Percentiles rank a stretch among this genome's conserved stretches.
These are phyloP conservation scores for Pseudocercospora crystallina DNA, from an alignment of 2,329 filamentous ascomycete species.

Conservation along the genomic window DNA sequence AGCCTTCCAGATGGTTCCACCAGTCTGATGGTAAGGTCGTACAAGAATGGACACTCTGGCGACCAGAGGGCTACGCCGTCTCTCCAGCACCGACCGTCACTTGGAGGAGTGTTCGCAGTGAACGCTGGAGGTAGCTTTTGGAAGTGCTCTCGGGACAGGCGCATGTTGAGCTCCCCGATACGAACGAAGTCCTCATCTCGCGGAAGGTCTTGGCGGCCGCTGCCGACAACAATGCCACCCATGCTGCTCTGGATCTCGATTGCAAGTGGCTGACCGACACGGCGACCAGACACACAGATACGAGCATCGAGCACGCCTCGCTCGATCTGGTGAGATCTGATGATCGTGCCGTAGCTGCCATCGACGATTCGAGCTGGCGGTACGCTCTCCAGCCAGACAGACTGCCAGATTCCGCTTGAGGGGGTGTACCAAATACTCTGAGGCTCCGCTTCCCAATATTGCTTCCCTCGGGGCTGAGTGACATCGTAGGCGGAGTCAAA, in stretches of 20 bases:
- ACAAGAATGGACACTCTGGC: conserved; percentile 58
- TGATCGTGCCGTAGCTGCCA: conserved; percentile 58
- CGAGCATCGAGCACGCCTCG: conserved; percentile 52
- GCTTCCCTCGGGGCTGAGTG: conserved; percentile 66
- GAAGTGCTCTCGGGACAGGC: conserved; percentile 45
- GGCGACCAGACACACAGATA: conserved; percentile 52
- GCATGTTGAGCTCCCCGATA: conserved; percentile 50
- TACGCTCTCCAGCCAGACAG: conserved; percentile 66
- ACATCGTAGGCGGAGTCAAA: conserved; percentile 65
- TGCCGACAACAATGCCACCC: conserved; percentile 50
- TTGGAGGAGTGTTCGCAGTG: conserved; percentile 36
- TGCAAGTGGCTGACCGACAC: conserved; percentile 46
- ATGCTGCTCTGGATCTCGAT: conserved; percentile 58
- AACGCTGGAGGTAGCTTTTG: conserved; percentile 42
- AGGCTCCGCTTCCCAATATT: conserved; percentile 59
- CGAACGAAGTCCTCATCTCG: conserved; percentile 51
- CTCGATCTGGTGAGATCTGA: conserved; percentile 56
- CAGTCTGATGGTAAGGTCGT: conserved; percentile 56
- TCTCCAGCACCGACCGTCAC: conserved; percentile 47
- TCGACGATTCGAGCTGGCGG: conserved; percentile 55
- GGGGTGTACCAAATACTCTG: conserved; percentile 71
- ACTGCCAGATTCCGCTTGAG: conserved; percentile 73
- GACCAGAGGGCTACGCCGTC: conserved; percentile 63
- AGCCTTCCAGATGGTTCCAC: conserved; percentile 41
- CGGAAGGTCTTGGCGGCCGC: conserved; percentile 45